phyloP scores from a whole-genome alignment of 2,329 filamentous ascomycete genomes.

The Talaromyces rugulosus region DNA sequence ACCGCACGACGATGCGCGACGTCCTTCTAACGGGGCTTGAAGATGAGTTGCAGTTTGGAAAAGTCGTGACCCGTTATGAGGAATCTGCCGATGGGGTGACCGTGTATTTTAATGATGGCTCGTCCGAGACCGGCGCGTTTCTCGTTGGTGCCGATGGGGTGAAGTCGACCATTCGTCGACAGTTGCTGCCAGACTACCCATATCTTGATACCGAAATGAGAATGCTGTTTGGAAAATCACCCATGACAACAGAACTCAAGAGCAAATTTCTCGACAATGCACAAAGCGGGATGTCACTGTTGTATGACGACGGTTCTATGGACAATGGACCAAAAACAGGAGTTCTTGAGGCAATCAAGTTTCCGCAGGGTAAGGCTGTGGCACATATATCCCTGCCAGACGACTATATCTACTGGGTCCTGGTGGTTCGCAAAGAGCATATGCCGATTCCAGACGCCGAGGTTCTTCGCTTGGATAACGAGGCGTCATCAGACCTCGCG shows the following conservation, averaged over 20 bases:
- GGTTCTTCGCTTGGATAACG: conserved; percentile 11
- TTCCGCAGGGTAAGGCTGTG: conserved; percentile 13
- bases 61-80: conserved; percentile 20
- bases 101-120: conserved; percentile 32
- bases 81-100: conserved; percentile 18
- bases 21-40: conserved; percentile 29
- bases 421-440: conserved; percentile 8
- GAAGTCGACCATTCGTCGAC: conserved; percentile 32
- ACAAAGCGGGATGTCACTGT: conserved; percentile 16
- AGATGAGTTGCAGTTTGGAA: conserved; percentile 27
- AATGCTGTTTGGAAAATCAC: conserved; percentile 40
- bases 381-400: conserved; percentile 15
- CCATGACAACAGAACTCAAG: conserved; percentile 15
- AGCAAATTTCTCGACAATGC: conserved; percentile 9
- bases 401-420: conserved; percentile 26
- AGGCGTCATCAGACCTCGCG: conserved; percentile 15
- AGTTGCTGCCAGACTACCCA: conserved; percentile 31
- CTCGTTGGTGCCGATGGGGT: conserved; percentile 40
- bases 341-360: conserved; percentile 19
- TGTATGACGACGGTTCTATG: conserved; percentile 10
- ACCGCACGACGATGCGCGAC: conserved; percentile 31
- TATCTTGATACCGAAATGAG: conserved; percentile 36
- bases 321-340: conserved; percentile 14
- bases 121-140: conserved; percentile 25
- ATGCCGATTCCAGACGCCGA: conserved; percentile 13